Conservation (phyloP, 345 rosid species). For the Ceriops tagal region DNA sequence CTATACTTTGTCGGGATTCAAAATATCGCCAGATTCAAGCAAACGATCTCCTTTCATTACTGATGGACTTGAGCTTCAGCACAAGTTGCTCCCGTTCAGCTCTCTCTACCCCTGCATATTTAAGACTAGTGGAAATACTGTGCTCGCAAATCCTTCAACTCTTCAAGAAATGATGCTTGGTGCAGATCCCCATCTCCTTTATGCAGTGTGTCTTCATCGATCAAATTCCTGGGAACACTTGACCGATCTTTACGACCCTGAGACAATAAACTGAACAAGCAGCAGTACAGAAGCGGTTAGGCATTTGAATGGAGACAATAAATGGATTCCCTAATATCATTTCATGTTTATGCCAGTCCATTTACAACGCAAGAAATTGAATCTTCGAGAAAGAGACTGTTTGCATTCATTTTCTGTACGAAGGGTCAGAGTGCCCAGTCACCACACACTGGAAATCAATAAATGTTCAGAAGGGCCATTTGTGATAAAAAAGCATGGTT, state of each 20-base stretch:
- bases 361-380: too few relatives aligned
- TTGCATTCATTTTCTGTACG: too few relatives aligned
- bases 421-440: too few relatives aligned
- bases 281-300: conserved; percentile 5
- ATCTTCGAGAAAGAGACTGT: too few relatives aligned
- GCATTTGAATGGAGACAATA: neutral
- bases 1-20: too few relatives aligned
- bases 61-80: conserved; percentile 42
- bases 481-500: too few relatives aligned
- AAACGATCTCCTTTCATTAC: conserved; percentile 26
- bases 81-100: conserved; percentile 37
- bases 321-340: neutral
- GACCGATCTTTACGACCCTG: conserved; percentile 8
- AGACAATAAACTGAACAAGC: conserved; percentile 16
- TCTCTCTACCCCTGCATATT: conserved; percentile 52
- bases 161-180: conserved; percentile 29
- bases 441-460: too few relatives aligned
- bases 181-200: conserved; percentile 16
- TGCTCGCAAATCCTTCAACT: conserved; percentile 46
- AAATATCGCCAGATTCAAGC: conserved; percentile 15
- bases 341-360: too few relatives aligned
- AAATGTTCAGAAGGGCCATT: too few relatives aligned
- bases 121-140: conserved; percentile 52
- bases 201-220: conserved; percentile 12
- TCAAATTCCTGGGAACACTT: conserved; percentile 10